Conservation (phyloP, 2,329 filamentous ascomycete genomes). For the Hirsutella minnesotensis region DNA sequence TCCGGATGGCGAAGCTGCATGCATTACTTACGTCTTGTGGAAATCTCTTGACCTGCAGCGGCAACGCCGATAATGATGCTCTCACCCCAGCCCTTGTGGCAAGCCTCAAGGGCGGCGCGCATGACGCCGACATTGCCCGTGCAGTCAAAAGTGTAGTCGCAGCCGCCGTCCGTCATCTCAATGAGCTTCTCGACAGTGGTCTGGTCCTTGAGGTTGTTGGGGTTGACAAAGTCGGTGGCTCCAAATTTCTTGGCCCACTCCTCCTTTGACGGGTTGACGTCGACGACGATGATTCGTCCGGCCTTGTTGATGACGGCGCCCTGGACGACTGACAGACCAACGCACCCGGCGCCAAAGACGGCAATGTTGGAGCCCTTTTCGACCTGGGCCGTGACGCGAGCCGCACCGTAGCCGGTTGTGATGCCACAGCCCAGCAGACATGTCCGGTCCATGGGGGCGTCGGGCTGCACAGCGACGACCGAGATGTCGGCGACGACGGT, state of each 20-base stretch:
- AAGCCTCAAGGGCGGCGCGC: conserved; percentile 90
- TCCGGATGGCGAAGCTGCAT: neutral
- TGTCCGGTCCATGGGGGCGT: conserved; percentile 90
- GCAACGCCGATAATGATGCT: conserved; percentile 97
- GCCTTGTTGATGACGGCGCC: conserved; percentile 80
- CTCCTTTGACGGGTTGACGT: conserved; percentile 82
- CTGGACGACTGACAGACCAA: conserved; percentile 90
- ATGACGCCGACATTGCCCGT: conserved; percentile 95
- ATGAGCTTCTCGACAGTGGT: conserved; percentile 85
- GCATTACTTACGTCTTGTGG: conserved; percentile 69
- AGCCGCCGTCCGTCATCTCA: conserved; percentile 95
- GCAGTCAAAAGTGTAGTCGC: conserved; percentile 99
- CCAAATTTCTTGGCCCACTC: conserved; percentile 90
- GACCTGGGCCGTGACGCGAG: conserved; percentile 82
- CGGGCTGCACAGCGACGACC: conserved; percentile 80
- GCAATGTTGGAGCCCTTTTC: conserved; percentile 85
- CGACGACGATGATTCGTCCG: conserved; percentile 60
- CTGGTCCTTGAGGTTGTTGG: conserved; percentile 63
- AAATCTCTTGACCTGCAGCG: conserved; percentile 90
- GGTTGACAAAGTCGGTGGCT: conserved; percentile 94
- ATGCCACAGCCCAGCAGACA: conserved; percentile 96
- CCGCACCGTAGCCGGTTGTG: conserved; percentile 95
- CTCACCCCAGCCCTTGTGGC: conserved; percentile 98
- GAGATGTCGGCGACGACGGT: conserved; percentile 98
- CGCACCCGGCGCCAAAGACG: conserved; percentile 90